A percentile compares a stretch with the other conserved stretches of the same genome.
Evolutionary conservation across 2,329 filamentous ascomycete species (phyloP).

Genomic region (Graphilbum ipis-grandicollis): DNA sequence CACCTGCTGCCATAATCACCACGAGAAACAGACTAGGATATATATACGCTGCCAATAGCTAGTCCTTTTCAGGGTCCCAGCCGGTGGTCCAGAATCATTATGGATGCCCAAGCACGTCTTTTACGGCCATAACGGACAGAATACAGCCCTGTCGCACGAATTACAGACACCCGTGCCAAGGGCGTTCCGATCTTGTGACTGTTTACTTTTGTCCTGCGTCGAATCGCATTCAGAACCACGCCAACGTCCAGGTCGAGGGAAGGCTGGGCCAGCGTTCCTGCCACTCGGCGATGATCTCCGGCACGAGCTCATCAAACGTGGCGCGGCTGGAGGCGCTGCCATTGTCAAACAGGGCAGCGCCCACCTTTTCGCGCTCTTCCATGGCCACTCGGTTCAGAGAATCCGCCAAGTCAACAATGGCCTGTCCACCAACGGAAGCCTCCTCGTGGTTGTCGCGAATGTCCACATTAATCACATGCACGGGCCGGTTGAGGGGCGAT

Average conservation of each 20-base stretch:
- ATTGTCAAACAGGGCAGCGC: slow-evolving; percentile 49
- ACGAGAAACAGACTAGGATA: no score
- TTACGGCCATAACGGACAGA: no score
- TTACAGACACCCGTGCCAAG: no score
- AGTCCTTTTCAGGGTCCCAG: no score
- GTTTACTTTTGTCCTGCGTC: no score
- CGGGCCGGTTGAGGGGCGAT: slow-evolving; percentile 72
- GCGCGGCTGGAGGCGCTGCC: slow-evolving; percentile 49
- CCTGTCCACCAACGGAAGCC: slow-evolving; percentile 73
- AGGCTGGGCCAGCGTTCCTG: slow-evolving; percentile 88
- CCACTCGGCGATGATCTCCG: slow-evolving; percentile 81
- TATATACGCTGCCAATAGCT: no score
- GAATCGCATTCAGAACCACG: slow-evolving; percentile 55
- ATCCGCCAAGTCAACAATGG: slow-evolving; percentile 81
- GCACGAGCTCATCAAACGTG: slow-evolving; percentile 83
- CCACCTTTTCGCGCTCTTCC: slow-evolving; percentile 55
- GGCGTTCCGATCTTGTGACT: no score
- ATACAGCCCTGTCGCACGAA: no score
- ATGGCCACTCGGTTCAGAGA: slow-evolving; percentile 64
- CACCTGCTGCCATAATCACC: no score
- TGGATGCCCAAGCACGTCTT: no score
- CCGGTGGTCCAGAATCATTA: no score
- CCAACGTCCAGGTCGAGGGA: slow-evolving; percentile 83
- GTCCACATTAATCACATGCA: slow-evolving; percentile 96
- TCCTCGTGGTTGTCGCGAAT: slow-evolving; percentile 98